Percentiles rank a stretch among this genome's conserved stretches.
Conservation (phyloP, 345 rosid genomes). For the Triadica sebifera region DNA sequence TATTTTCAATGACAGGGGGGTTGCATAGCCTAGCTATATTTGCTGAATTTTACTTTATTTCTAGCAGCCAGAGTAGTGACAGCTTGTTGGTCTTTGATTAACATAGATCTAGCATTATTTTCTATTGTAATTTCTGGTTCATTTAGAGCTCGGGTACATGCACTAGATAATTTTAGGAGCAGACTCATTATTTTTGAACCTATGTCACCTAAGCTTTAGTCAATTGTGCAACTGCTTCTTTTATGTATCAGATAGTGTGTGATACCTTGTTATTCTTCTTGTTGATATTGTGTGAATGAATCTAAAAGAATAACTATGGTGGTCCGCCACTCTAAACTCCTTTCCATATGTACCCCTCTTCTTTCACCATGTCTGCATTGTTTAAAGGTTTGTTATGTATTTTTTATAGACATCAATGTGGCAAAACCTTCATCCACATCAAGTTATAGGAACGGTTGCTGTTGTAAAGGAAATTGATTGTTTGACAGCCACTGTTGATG, state of each 20-base stretch:
- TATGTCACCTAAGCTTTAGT: background rate
- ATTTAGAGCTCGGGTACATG: background rate
- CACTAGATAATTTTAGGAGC: background rate
- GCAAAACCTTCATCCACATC: slow-evolving; percentile 89
- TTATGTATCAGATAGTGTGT: background rate
- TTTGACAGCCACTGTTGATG: slow-evolving; percentile 68
- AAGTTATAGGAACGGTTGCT: slow-evolving; percentile 74
- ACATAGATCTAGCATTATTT: background rate
- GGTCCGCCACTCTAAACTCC: background rate
- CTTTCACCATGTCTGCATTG: background rate
- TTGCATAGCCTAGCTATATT: background rate
- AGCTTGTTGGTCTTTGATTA: background rate
- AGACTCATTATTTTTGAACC: background rate
- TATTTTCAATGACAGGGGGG: background rate
- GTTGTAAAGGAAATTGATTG: slow-evolving; percentile 84
- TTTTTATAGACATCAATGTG: slow-evolving; percentile 74
- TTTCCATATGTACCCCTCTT: no score
- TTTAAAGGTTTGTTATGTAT: slow-evolving; percentile 4
- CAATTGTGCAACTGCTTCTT: background rate
- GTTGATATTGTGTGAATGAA: background rate
- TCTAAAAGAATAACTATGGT: background rate
- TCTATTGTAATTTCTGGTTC: background rate
- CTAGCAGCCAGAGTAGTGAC: background rate
- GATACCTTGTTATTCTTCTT: background rate
- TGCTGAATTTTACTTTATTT: background rate